phyloP scores from a whole-genome alignment of 768 basidiomycete genomes.

The Strobilomyces echinocephalus region DNA sequence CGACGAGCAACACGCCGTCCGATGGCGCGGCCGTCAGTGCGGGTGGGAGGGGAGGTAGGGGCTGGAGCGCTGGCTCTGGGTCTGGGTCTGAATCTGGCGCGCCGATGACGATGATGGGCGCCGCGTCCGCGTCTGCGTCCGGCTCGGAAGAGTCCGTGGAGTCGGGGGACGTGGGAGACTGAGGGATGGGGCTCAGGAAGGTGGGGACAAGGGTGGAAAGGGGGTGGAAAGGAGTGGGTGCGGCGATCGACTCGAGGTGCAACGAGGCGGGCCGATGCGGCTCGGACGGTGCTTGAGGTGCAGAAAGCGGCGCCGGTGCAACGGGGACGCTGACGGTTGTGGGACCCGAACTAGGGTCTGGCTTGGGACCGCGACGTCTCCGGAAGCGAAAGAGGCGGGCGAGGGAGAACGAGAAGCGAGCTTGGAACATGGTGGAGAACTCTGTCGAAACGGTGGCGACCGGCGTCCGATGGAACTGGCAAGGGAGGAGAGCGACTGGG shows the following conservation, averaged over 20 bases:
- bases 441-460: slow-evolving; percentile 1
- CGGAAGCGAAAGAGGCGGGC: slow-evolving; percentile 17
- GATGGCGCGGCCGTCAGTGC: background rate
- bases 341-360: background rate
- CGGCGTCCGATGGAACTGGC: slow-evolving; percentile 10
- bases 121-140: background rate
- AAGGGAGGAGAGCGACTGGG: background rate
- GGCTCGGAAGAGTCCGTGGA: too few species aligned
- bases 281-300: background rate
- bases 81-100: background rate
- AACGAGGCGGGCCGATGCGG: background rate
- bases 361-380: slow-evolving; percentile 6
- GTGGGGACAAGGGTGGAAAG: background rate
- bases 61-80: background rate
- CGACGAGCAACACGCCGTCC: background rate
- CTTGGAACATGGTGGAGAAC: slow-evolving; percentile 8
- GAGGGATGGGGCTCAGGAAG: background rate
- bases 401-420: slow-evolving; percentile 13
- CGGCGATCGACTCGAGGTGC: background rate
- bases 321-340: background rate
- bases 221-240: background rate
- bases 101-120: slow-evolving; percentile 13
- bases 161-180: background rate
- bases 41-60: background rate
- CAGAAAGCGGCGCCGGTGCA: background rate